Conservation (phyloP, 805 yeast genomes). For the Candida ortonii region DNA sequence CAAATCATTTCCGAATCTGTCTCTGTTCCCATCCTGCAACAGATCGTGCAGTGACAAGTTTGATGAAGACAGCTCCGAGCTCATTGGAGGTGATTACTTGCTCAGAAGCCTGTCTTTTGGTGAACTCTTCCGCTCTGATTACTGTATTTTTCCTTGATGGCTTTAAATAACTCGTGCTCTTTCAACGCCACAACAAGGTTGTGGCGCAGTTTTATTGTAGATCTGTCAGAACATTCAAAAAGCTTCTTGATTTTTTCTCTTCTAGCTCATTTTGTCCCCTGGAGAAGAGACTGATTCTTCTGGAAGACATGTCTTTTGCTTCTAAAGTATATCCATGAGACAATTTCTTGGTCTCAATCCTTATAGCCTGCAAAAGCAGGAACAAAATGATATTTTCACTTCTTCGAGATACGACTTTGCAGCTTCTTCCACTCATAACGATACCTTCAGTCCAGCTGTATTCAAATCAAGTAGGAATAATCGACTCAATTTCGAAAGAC, state of each 20-base stretch:
- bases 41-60: slow-evolving; percentile 14
- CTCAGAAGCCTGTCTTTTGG: slow-evolving; percentile 14
- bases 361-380: slow-evolving; percentile 1
- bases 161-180: too few relatives aligned
- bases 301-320: too few relatives aligned
- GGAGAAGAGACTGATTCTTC: too few relatives aligned
- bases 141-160: too few relatives aligned
- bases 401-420: slow-evolving; percentile 11
- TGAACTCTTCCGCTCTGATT: too few relatives aligned
- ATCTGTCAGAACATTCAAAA: too few relatives aligned
- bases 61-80: slow-evolving; percentile 9
- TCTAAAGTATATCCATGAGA: too few relatives aligned
- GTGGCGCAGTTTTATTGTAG: too few relatives aligned
- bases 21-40: slow-evolving; percentile 2
- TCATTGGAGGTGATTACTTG: slow-evolving; percentile 9
- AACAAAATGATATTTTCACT: slow-evolving; percentile 4
- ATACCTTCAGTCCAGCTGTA: slow-evolving; percentile 14
- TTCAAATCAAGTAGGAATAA: slow-evolving; percentile 19
- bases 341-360: slow-evolving; percentile 14
- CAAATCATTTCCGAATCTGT: slow-evolving; percentile 11
- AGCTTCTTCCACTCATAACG: background rate
- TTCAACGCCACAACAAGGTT: too few relatives aligned
- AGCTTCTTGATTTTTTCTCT: too few relatives aligned
- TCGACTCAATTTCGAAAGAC: slow-evolving; percentile 20
- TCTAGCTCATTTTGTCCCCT: too few relatives aligned